Evolutionary conservation across 1,139 yeast genomes (phyloP).

Genomic region (Pichia sp.): DNA sequence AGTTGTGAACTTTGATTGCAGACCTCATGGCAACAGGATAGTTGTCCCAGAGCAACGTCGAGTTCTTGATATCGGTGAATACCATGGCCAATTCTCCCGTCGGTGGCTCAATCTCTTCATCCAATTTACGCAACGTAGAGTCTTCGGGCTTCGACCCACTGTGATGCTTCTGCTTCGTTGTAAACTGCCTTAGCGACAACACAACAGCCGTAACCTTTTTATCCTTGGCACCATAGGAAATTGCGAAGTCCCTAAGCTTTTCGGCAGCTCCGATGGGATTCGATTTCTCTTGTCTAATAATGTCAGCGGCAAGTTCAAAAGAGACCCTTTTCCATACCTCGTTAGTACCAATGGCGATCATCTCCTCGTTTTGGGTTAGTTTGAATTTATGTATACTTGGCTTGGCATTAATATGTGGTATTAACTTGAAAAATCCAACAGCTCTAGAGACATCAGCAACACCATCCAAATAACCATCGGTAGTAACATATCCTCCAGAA

Average conservation of each 20-base stretch:
- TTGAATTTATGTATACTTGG: slow-evolving; percentile 69
- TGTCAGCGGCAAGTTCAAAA: slow-evolving; percentile 84
- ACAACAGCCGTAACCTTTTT: slow-evolving; percentile 78
- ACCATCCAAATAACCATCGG: slow-evolving; percentile 83
- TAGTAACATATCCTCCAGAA: slow-evolving; percentile 86
- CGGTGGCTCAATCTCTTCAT: slow-evolving; percentile 93
- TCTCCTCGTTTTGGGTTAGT: slow-evolving; percentile 69
- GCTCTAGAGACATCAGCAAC: slow-evolving; percentile 82
- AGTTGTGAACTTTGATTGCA: slow-evolving; percentile 90
- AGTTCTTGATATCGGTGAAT: slow-evolving; percentile 93
- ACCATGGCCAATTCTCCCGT: slow-evolving; percentile 92
- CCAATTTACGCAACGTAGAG: slow-evolving; percentile 73
- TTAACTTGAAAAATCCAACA: slow-evolving; percentile 79
- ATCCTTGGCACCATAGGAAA: slow-evolving; percentile 83
- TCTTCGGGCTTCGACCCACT: slow-evolving; percentile 61
- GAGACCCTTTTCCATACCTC: slow-evolving; percentile 83
- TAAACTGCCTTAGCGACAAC: slow-evolving; percentile 51
- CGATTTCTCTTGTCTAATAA: slow-evolving; percentile 74
- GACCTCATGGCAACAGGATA: slow-evolving; percentile 94
- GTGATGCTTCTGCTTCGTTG: slow-evolving; percentile 43
- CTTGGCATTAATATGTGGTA: slow-evolving; percentile 87
- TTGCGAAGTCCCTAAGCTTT: slow-evolving; percentile 87
- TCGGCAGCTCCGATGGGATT: slow-evolving; percentile 94
- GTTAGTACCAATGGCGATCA: slow-evolving; percentile 79
- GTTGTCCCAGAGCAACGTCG: slow-evolving; percentile 90